Percentiles rank a stretch among this genome's conserved stretches.
These are phyloP conservation scores for Globisporangium viniferum DNA, from an alignment of 352 stramenopile species.

Conservation along the genomic window DNA sequence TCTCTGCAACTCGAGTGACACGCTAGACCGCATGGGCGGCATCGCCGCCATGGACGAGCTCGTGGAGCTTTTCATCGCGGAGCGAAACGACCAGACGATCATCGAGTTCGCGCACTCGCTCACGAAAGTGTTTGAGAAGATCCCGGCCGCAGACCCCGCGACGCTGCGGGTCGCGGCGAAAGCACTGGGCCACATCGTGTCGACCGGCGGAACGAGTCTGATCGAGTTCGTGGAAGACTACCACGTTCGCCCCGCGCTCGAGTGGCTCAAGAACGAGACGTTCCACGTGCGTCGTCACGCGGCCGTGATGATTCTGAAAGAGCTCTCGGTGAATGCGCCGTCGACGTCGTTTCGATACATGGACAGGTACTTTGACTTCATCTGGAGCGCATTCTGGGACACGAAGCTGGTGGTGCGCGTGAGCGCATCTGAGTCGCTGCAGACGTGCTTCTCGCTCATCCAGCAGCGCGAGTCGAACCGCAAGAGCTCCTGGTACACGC, in stretches of 20 bases:
- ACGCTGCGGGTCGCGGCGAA: conserved; percentile 77
- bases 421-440: conserved; percentile 77
- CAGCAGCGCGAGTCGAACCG: conserved; percentile 87
- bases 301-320: conserved; percentile 85
- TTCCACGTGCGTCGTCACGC: conserved; percentile 85
- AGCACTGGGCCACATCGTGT: conserved; percentile 85
- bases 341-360: conserved; percentile 86
- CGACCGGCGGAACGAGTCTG: conserved; percentile 77
- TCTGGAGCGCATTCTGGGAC: conserved; percentile 89
- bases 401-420: conserved; percentile 72
- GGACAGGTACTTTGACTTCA: conserved; percentile 89
- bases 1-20: conserved; percentile 78
- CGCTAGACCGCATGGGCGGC: conserved; percentile 74
- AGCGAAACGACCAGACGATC: conserved; percentile 88
- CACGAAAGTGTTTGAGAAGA: conserved; percentile 87
- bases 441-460: conserved; percentile 85
- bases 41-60: conserved; percentile 89
- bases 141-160: conserved; percentile 61
- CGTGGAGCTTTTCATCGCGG: conserved; percentile 86
- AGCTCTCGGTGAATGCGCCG: conserved; percentile 82
- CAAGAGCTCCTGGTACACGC: conserved; percentile 79
- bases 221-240: conserved; percentile 90
- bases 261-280: conserved; percentile 88
- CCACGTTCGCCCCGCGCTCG: conserved; percentile 82
- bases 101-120: conserved; percentile 88